Evolutionary conservation across 352 stramenopile species (phyloP), one percentile per base, ranked within the genome.

Genomic region (Phytopythium oedochilum): DNA sequence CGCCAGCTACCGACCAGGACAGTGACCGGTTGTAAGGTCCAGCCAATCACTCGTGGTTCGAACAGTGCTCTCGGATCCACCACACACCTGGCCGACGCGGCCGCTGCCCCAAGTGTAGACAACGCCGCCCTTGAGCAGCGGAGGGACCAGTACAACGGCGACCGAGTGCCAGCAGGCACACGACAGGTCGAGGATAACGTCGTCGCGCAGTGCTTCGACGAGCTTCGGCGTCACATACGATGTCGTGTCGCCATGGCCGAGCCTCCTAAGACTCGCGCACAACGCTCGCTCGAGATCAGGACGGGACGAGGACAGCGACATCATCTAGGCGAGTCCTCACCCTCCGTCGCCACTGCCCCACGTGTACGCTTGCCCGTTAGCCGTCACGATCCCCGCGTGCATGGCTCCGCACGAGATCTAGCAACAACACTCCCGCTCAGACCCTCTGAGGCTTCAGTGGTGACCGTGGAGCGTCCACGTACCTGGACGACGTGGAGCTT

Each of bases 61-160:
- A n/a, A n/a, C n/a, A n/a, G n/a, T n/a, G n/a, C n/a, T n/a, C n/a
- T n/a, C n/a, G 28, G 25, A 25, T 38, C 14, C 15, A 17, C 69
- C 45, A 20, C 52, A 59, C 58, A 97, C 74, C 70, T 97, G 90
- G 6, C 94, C 92, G 51, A 97, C 68, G n/a, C 89, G 95, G 0
- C 94, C 92, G 42, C 74, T 96, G n/a, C 91, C 91, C 89, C 89
- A 98, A 3, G 91, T 98, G 55, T 98, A 98, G 7, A 90, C 79
- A 55, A 94, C 68, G 22, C 88, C 88, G 31, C 86, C 86, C 58
- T 92, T 89, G 50, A 92, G 66, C 23, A 96, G 55, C 0, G 87
- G 86, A 20, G 89, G 88, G 18, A 97, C 89, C 10, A 96, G 63
- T 4, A 97, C 89, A 31, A 97, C 67, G 9, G 83, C 88, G 22